Evolutionary conservation across 2,329 filamentous ascomycete species (phyloP).

Genomic region (Aspergillus tamarii): DNA sequence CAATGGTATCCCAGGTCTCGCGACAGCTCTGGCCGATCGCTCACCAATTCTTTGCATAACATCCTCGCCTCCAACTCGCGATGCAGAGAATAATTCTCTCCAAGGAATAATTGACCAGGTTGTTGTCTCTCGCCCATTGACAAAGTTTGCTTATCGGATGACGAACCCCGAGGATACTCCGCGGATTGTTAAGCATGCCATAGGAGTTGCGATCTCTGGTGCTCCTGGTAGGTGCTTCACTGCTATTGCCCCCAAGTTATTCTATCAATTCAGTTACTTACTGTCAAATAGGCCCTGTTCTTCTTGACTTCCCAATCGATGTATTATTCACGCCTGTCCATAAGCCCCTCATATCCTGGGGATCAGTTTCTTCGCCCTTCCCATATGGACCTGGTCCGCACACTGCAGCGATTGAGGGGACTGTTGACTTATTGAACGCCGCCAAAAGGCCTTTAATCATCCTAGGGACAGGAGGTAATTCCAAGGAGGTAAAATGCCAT

Average conservation of each 20-base stretch:
- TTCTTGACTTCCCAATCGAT: background rate
- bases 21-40: conserved; percentile 51
- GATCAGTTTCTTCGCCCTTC: background rate
- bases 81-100: conserved; percentile 51
- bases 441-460: background rate
- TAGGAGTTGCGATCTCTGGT: conserved; percentile 43
- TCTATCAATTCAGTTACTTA: background rate
- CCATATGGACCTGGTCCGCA: background rate
- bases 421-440: background rate
- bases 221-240: conserved; percentile 36
- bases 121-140: conserved; percentile 47
- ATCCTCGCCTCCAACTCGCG: conserved; percentile 47
- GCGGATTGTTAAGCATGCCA: conserved; percentile 48
- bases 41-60: conserved; percentile 52
- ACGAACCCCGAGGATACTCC: conserved; percentile 51
- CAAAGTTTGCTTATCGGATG: conserved; percentile 52
- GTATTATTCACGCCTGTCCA: background rate
- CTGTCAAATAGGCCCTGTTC: background rate
- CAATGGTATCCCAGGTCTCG: conserved; percentile 51
- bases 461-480: background rate
- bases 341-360: background rate
- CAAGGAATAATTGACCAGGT: conserved; percentile 54
- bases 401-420: background rate
- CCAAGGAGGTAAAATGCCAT: background rate
- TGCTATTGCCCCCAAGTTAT: no score